These are phyloP conservation scores for Alternaria infectoria DNA, from an alignment of 2,329 filamentous ascomycete genomes.

Conservation along the genomic window DNA sequence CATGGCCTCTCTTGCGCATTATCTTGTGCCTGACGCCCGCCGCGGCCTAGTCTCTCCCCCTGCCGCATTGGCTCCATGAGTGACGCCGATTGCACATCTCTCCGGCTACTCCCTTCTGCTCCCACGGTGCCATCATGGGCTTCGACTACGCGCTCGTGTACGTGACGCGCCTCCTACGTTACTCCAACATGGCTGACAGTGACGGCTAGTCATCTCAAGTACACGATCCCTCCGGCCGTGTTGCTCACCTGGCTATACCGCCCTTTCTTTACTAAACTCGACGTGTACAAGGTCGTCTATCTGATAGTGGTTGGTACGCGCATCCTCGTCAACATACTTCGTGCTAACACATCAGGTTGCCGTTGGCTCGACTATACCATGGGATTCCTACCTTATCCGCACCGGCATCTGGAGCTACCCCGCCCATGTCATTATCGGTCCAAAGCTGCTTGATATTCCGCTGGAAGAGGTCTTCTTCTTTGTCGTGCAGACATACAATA, in stretches of 20 bases:
- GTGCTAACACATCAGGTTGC: slow-evolving; percentile 58
- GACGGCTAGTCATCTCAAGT: slow-evolving; percentile 64
- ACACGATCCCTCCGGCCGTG: slow-evolving; percentile 69
- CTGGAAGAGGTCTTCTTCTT: slow-evolving; percentile 80
- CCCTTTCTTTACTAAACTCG: slow-evolving; percentile 67
- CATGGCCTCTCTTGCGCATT: slow-evolving; percentile 9
- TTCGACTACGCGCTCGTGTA: slow-evolving; percentile 69
- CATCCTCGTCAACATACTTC: neutral
- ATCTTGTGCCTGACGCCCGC: slow-evolving; percentile 20
- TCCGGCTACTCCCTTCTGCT: slow-evolving; percentile 11
- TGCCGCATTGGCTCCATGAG: slow-evolving; percentile 19
- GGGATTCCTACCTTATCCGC: slow-evolving; percentile 77
- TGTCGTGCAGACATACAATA: slow-evolving; percentile 76
- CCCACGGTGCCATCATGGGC: slow-evolving; percentile 54
- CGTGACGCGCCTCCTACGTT: slow-evolving; percentile 37
- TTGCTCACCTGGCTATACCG: slow-evolving; percentile 64
- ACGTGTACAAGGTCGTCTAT: slow-evolving; percentile 67
- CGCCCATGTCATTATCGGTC: slow-evolving; percentile 66
- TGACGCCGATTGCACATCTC: slow-evolving; percentile 21
- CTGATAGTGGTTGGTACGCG: slow-evolving; percentile 57
- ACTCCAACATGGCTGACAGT: slow-evolving; percentile 16
- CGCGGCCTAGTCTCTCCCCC: slow-evolving; percentile 25
- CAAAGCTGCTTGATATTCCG: slow-evolving; percentile 69
- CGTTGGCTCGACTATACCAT: slow-evolving; percentile 72
- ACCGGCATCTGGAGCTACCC: slow-evolving; percentile 75